These are phyloP conservation scores for Glonium stellatum DNA, from an alignment of 495 filamentous ascomycete genomes.

Conservation along the genomic window DNA sequence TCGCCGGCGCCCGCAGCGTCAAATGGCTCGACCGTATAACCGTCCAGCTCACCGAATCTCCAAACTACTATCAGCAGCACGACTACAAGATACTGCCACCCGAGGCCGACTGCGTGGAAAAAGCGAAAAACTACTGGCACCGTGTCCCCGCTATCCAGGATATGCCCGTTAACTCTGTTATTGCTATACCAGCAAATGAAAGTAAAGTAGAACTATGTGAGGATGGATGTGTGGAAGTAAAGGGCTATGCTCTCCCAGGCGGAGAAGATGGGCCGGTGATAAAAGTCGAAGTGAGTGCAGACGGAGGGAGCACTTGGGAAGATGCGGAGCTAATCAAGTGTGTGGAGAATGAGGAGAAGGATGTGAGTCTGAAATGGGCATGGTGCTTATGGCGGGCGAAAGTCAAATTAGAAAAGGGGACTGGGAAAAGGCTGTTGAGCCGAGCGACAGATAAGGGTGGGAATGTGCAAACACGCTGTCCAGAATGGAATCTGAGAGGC, in stretches of 20 bases:
- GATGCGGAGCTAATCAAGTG: conserved; percentile 38
- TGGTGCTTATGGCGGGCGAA: conserved; percentile 45
- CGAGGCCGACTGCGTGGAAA: conserved; percentile 32
- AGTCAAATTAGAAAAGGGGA: conserved; percentile 30
- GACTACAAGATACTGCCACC: conserved; percentile 40
- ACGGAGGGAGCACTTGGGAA: conserved; percentile 47
- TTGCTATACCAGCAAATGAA: conserved; percentile 43
- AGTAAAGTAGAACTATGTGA: conserved; percentile 35
- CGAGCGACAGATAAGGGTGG: conserved; percentile 47
- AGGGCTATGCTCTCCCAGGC: conserved; percentile 52
- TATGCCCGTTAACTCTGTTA: conserved; percentile 44
- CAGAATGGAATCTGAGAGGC: conserved; percentile 53
- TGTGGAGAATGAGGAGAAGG: conserved; percentile 2
- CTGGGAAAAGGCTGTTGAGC: conserved; percentile 42
- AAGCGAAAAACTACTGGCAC: conserved; percentile 43
- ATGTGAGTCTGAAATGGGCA: conserved; percentile 40
- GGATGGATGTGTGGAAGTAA: conserved; percentile 41
- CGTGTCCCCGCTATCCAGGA: conserved; percentile 31
- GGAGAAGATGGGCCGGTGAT: conserved; percentile 48
- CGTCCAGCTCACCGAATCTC: conserved; percentile 28
- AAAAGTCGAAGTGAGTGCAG: conserved; percentile 46
- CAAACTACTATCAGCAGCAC: conserved; percentile 35
- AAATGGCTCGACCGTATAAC: conserved; percentile 37
- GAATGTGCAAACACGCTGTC: conserved; percentile 43
- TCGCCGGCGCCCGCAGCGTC: conserved; percentile 34